phyloP scores from a whole-genome alignment of 2,329 filamentous ascomycete species.

The Colletotrichum euphorbiae region DNA sequence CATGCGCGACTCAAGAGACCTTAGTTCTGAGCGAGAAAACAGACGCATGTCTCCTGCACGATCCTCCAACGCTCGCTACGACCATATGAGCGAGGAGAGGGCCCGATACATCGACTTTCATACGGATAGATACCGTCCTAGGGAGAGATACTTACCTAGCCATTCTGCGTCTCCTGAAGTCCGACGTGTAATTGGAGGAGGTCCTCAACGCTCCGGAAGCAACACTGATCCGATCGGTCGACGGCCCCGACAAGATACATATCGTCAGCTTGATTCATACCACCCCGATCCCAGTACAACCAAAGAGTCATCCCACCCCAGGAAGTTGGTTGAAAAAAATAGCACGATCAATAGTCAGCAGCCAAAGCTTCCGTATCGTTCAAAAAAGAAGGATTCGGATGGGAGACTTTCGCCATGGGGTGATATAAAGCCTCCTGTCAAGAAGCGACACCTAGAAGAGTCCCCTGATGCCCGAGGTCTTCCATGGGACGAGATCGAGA shows the following conservation, averaged over 20 bases:
- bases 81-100: constrained; percentile 23
- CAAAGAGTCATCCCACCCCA: not conserved
- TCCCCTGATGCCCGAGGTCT: not conserved
- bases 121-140: constrained; percentile 2
- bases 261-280: constrained; percentile 4
- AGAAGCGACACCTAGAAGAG: constrained; percentile 6
- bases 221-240: constrained; percentile 9
- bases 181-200: not conserved
- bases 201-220: constrained; percentile 4
- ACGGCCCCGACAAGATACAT: not conserved
- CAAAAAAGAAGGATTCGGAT: constrained; percentile 8
- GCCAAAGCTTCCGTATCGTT: not conserved
- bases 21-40: not conserved
- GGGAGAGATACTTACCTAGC: not conserved
- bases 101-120: constrained; percentile 12
- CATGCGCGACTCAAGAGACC: not conserved
- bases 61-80: not conserved
- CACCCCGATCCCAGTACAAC: constrained; percentile 2
- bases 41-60: not conserved
- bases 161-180: not conserved
- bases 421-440: constrained; percentile 38
- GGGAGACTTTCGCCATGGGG: constrained; percentile 46
- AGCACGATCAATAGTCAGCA: not conserved
- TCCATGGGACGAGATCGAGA: constrained; percentile 12
- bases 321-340: not conserved